Percentiles rank a stretch among this genome's conserved stretches.
These are phyloP conservation scores for Chaetomidium leptoderma DNA, from an alignment of 495 filamentous ascomycete species.

Conservation along the genomic window DNA sequence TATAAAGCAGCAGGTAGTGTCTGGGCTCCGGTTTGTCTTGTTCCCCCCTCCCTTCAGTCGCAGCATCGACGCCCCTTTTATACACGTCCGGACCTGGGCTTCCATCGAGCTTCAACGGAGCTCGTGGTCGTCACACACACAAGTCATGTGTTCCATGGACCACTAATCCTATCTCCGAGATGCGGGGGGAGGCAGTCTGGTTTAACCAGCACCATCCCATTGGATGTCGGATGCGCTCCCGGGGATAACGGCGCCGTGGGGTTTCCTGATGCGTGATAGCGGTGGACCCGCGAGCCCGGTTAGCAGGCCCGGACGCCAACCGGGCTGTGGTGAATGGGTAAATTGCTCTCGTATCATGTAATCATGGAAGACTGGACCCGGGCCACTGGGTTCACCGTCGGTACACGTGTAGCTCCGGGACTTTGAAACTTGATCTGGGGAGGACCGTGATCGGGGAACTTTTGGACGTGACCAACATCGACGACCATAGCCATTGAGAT, in stretches of 20 bases:
- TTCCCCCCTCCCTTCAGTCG: neutral
- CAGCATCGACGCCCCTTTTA: slow-evolving; percentile 5
- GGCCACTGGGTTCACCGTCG: neutral
- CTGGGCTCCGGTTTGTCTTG: neutral
- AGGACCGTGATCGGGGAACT: too few relatives aligned
- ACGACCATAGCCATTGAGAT: too few relatives aligned
- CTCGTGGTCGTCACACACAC: slow-evolving; percentile 14
- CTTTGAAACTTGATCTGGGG: neutral
- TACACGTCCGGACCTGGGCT: neutral
- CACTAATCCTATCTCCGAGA: neutral
- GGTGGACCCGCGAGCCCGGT: slow-evolving; percentile 15
- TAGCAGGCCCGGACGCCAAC: slow-evolving; percentile 10
- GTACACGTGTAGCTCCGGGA: neutral
- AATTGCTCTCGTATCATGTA: neutral
- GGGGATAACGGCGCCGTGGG: slow-evolving; percentile 4
- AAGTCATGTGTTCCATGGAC: neutral
- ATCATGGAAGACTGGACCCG: slow-evolving; percentile 2
- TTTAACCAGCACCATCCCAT: slow-evolving; percentile 23
- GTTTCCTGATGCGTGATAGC: slow-evolving; percentile 21
- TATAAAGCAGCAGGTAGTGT: too few relatives aligned
- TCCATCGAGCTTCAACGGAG: neutral
- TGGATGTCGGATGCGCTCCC: slow-evolving; percentile 3
- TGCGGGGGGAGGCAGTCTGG: slow-evolving; percentile 2
- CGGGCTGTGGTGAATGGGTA: neutral
- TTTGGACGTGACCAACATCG: too few relatives aligned